Evolutionary conservation across 495 filamentous ascomycete genomes (phyloP), one percentile per base, ranked within the genome.

Genomic region (Immersiella caudata): DNA sequence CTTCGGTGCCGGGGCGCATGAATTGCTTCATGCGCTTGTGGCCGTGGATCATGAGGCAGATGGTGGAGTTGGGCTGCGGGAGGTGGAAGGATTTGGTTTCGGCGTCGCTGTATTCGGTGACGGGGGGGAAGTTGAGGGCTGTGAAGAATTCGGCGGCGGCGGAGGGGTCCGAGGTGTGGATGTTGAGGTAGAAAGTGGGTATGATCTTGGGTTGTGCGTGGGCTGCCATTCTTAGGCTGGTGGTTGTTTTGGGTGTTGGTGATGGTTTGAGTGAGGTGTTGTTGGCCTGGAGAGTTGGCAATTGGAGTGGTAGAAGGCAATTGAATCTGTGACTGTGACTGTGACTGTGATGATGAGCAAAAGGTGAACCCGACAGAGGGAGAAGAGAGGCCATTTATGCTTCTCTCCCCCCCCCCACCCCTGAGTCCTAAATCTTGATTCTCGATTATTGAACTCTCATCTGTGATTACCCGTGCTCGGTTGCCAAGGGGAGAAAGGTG

Each of bases 31-130:
- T 65, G 33, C 72, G 67, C 5, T 25, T 12, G 16, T 69, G 65
- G n/a, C 59, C 7, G 67, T 74, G 69, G 8, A 71, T 14, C 72
- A 74, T 74, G 11, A 71, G 65, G 35, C 49, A 62, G 26, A 74
- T 35, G 26, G 59, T 40, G 56, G 57, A 21, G 59, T 69, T 74
- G 24, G 67, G 60, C 9, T 40, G 33, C 0, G 72, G 72, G 9
- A 74, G 59, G 27, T 65, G 64, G 62, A 71, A 65, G 2, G 67
- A 16, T 14, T 64, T 21, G 18, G 72, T 68, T 12, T 60, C 21
- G 55, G 36, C 20, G 62, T 71, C 69, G 26, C 51, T 61, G 63
- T 60, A 74, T 2, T 63, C 67, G 12, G 62, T 29, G 16, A 71
- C 25, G 60, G 49, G 59, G 55, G 36, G 40, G 59, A 74, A 71